Base-by-base conservation (phyloP, 1,284 basidiomycete species). In the Fistulina hepatica region DNA sequence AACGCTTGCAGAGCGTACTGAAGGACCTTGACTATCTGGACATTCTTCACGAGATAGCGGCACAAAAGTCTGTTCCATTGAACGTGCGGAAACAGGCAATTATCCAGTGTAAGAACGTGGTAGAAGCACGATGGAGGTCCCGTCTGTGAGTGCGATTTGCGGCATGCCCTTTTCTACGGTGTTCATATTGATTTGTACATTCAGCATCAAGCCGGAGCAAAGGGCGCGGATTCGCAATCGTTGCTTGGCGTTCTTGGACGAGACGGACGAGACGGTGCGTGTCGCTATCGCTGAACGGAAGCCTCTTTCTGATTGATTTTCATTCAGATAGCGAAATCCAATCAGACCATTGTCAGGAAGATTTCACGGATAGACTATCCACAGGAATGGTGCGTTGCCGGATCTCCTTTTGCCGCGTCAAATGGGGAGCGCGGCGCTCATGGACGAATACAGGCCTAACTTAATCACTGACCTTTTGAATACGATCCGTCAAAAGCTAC, bases 91-190 rank as follows among this genome's bases (percentile, higher is more conserved):
- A 82, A 49, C 77, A 81, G 50, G 71, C 77, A 27, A 83, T 85
- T 45, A 83, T 88, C 40, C 83, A 86, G 50, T 81, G 86, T 58
- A 88, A 88, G 56, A 88, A 88, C 46, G 63, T 66, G 2, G 77
- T 73, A 5, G 51, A 74, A 4, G 58, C 57, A 36, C 75, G 80
- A 48, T 88, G 83, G 83, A 65, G 68, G 51, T 77, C 77, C 20
- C 61, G 76, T n/a, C n/a, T n/a, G n/a, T 57, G 82, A 74, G 84
- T 82, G 47, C 48, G 69, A 44, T 20, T 21, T 9, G 3, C 15
- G 16, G 15, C 13, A 23, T 30, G 11, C 13, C 9, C 13, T 26
- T 20, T 0, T 25, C 22, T 22, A 2, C 17, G 11, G 15, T 3
- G 20, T 6, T 33, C 20, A 8, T 9, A 17, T 32, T 8, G 31